A percentile compares a stretch with the other conserved stretches of the same genome.
These are phyloP conservation scores for Suhomyces bolitotheri DNA, from an alignment of 1,139 yeast genomes.

Conservation along the genomic window DNA sequence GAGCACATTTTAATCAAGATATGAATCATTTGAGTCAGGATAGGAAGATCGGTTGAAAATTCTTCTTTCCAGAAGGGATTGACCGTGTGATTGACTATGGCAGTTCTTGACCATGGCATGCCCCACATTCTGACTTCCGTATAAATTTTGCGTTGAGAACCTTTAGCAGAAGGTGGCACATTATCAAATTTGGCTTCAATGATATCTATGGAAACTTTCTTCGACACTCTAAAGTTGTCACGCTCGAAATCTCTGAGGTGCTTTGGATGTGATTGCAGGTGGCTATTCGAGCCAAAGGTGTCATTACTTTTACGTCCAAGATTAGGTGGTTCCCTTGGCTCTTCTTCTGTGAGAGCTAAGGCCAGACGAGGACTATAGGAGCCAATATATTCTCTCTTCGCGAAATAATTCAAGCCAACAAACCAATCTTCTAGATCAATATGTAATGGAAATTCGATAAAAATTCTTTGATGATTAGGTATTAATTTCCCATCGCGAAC, in stretches of 20 bases:
- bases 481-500: constrained; percentile 36
- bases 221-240: constrained; percentile 55
- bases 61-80: constrained; percentile 76
- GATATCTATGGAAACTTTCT: constrained; percentile 55
- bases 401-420: constrained; percentile 67
- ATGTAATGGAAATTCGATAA: constrained; percentile 65
- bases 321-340: not conserved
- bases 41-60: constrained; percentile 56
- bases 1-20: constrained; percentile 49
- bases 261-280: constrained; percentile 10
- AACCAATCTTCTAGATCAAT: constrained; percentile 85
- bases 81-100: constrained; percentile 49
- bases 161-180: constrained; percentile 12
- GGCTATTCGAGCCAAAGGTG: constrained; percentile 1
- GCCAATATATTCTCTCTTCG: constrained; percentile 60
- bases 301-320: constrained; percentile 2
- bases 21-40: constrained; percentile 54
- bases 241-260: constrained; percentile 27
- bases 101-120: constrained; percentile 68
- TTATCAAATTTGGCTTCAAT: constrained; percentile 64
- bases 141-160: constrained; percentile 43
- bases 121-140: constrained; percentile 70
- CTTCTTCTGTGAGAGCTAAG: constrained; percentile 4
- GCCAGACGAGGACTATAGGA: constrained; percentile 22
- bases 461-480: constrained; percentile 42